Evolutionary conservation across 2,329 filamentous ascomycete species (phyloP).

Genomic region (Aurifilum marmelostoma): DNA sequence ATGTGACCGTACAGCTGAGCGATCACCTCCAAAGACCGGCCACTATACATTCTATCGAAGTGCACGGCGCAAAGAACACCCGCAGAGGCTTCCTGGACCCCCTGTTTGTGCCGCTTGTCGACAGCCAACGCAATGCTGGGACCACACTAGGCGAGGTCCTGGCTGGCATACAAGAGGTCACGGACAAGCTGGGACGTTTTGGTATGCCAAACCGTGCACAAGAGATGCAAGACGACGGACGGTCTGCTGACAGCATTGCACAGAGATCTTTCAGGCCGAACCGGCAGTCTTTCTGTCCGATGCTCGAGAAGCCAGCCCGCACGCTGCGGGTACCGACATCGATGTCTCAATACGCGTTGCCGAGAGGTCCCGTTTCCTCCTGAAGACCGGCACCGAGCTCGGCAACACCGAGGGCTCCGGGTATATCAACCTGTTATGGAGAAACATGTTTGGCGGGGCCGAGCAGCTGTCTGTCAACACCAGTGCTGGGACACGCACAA

Average conservation of each 20-base stretch:
- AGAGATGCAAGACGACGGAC: background rate
- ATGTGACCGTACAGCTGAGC: slow-evolving; percentile 58
- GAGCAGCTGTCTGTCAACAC: slow-evolving; percentile 88
- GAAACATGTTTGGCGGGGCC: slow-evolving; percentile 93
- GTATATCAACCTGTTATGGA: slow-evolving; percentile 82
- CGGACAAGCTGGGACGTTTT: slow-evolving; percentile 77
- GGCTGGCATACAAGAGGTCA: slow-evolving; percentile 68
- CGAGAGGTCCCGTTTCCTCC: slow-evolving; percentile 80
- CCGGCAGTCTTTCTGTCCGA: slow-evolving; percentile 83
- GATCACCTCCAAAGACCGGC: slow-evolving; percentile 86
- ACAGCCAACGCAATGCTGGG: slow-evolving; percentile 64
- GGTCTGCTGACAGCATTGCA: slow-evolving; percentile 1
- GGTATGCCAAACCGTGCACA: slow-evolving; percentile 58
- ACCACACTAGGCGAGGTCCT: slow-evolving; percentile 84
- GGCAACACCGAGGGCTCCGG: slow-evolving; percentile 94
- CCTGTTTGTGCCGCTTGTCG: slow-evolving; percentile 77
- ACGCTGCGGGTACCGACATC: slow-evolving; percentile 74
- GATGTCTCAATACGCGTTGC: slow-evolving; percentile 77
- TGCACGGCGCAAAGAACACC: slow-evolving; percentile 84
- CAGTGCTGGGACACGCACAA: slow-evolving; percentile 84
- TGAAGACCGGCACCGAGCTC: slow-evolving; percentile 93
- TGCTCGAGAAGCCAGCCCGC: slow-evolving; percentile 68
- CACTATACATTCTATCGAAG: slow-evolving; percentile 81
- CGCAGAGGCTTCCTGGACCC: slow-evolving; percentile 80
- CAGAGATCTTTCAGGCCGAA: slow-evolving; percentile 85